A percentile compares a stretch with the other conserved stretches of the same genome.
These are phyloP conservation scores for Saccharomyces pastorianus DNA, from an alignment of 1,139 yeast genomes.

Conservation along the genomic window DNA sequence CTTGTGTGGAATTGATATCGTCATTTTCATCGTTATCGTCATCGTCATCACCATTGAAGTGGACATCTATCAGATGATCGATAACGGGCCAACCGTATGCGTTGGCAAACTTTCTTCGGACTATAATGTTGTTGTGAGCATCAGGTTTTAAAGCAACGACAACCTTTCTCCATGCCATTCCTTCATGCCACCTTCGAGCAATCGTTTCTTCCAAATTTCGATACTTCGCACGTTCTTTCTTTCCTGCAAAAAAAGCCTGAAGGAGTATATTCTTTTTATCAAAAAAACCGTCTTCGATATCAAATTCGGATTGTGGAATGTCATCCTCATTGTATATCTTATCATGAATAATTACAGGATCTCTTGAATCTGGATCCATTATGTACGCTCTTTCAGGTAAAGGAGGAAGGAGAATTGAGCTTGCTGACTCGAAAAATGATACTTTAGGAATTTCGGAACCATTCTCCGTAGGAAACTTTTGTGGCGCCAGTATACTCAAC, in stretches of 20 bases:
- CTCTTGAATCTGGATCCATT: constrained; percentile 50
- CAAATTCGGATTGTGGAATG: constrained; percentile 41
- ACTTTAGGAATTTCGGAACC: constrained; percentile 48
- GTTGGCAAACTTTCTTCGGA: constrained; percentile 79
- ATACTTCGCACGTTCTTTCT: constrained; percentile 2
- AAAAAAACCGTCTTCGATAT: constrained; percentile 11
- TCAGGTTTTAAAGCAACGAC: constrained; percentile 80
- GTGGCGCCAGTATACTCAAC: constrained; percentile 28
- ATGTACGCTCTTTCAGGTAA: constrained; percentile 66
- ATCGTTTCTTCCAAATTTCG: constrained; percentile 47
- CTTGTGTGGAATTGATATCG: neutral
- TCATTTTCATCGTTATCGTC: constrained; percentile 2
- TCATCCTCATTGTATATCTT: constrained; percentile 59
- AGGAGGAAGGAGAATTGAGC: constrained; percentile 78
- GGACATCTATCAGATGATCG: constrained; percentile 66
- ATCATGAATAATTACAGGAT: constrained; percentile 64
- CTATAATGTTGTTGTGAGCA: constrained; percentile 90
- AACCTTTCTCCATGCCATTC: constrained; percentile 84
- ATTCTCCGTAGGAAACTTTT: constrained; percentile 15
- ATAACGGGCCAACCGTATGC: constrained; percentile 97
- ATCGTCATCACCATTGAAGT: constrained; percentile 36
- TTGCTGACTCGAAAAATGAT: constrained; percentile 75
- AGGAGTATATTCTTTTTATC: constrained; percentile 19
- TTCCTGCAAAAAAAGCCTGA: constrained; percentile 14
- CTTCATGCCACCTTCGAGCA: constrained; percentile 59